Base-by-base conservation (phyloP, 768 basidiomycete species). In the Kwoniella dendrophila region DNA sequence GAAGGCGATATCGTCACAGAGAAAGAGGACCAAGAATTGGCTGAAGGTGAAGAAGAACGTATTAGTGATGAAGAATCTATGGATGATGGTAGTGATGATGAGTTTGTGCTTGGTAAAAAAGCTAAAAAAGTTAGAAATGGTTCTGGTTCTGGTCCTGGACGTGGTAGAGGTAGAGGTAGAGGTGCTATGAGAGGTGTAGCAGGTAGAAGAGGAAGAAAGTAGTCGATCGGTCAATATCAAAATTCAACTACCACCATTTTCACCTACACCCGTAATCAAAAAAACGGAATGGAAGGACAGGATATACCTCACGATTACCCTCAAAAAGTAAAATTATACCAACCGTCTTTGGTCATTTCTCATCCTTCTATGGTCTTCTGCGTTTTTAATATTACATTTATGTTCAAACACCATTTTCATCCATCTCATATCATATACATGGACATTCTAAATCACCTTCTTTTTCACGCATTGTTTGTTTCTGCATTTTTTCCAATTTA, bases 71-170 rank as follows among this genome's bases (percentile, higher is more conserved):
- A 53, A 18, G 59, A 61, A 36, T 47, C 41, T 24, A 36, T 44
- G 20, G 59, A 61, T n/a, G 52, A 38, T 36, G 41, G 36, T 22
- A 54, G 53, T 30, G 53, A 54, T 30, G 53, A 54, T 4, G 53
- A 54, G 36, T 54, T 40, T 22, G 53, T 54, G 6, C 55, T 56
- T 22, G 55, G 55, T 11, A 11, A 44, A n/a, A 45, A 29, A 34
- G 29, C 43, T 14, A 44, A 47, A 33, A 56, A 56, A n/a, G 43
- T 22, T 10, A 36, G 52, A 20, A 53, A n/a, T n/a, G n/a, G n/a
- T n/a, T n/a, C n/a, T n/a, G n/a, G n/a, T n/a, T n/a, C 22, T 20
- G 40, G 52, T n/a, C 22, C 55, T 47, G 55, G 44, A 16, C 6
- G 55, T 11, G 55, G 43, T 14, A 30, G 55, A 47, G 55, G 55